A percentile compares a stretch with the other conserved stretches of the same genome.
Evolutionary conservation across 2,329 filamentous ascomycete genomes (phyloP).

Genomic region (Colletotrichum abscissum): DNA sequence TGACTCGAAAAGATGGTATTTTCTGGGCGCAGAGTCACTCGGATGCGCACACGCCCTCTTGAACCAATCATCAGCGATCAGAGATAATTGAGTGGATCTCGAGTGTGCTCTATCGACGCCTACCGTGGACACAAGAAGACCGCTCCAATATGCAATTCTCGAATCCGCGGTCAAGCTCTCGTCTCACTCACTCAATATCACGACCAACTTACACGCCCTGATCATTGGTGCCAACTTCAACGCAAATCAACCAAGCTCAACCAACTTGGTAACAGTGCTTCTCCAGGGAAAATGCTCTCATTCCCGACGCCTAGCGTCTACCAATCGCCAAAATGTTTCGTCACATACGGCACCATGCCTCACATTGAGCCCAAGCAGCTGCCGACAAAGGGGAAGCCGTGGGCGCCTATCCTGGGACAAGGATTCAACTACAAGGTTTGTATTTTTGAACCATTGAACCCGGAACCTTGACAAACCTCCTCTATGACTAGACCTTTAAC

Average conservation of each 20-base stretch:
- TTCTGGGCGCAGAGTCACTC: background rate
- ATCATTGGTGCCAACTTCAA: background rate
- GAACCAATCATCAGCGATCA: background rate
- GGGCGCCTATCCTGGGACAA: slow-evolving; percentile 73
- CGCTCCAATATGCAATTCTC: slow-evolving; percentile 28
- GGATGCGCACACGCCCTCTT: background rate
- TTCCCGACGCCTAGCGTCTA: slow-evolving; percentile 59
- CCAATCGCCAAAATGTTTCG: slow-evolving; percentile 76
- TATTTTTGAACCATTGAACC: background rate
- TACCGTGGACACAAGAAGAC: background rate
- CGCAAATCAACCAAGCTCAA: too few species aligned
- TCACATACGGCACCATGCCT: slow-evolving; percentile 75
- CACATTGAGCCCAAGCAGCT: slow-evolving; percentile 78
- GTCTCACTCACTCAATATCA: background rate
- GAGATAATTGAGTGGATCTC: background rate
- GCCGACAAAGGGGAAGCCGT: slow-evolving; percentile 80
- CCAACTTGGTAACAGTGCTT: too few species aligned
- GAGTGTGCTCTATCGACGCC: accelerated
- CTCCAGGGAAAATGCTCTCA: slow-evolving; percentile 50
- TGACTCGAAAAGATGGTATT: slow-evolving; percentile 27
- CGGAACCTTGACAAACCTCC: background rate
- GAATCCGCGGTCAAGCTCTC: slow-evolving; percentile 3
- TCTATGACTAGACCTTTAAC: too few species aligned
- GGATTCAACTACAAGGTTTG: slow-evolving; percentile 76
- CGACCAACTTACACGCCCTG: background rate